phyloP scores from a whole-genome alignment of 2,329 filamentous ascomycete genomes.

The Penicillium sp. region DNA sequence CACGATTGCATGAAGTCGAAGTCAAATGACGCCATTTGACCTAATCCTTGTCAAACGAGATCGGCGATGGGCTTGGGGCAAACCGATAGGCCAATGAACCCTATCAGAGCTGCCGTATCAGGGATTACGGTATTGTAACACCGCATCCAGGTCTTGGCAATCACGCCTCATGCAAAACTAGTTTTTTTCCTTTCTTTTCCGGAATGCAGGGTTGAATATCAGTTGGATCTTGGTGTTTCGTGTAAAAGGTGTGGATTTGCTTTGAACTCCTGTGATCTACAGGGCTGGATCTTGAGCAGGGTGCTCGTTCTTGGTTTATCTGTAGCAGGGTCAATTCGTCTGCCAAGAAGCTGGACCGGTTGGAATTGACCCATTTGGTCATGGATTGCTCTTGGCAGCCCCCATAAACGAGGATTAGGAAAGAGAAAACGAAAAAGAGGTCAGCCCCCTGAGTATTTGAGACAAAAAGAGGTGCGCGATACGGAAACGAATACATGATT shows the following conservation, averaged over 20 bases:
- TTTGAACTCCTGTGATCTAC: constrained; percentile 1
- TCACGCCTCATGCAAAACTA: not conserved
- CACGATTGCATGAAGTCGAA: constrained; percentile 10
- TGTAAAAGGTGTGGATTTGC: not conserved
- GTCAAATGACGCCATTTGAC: constrained; percentile 16
- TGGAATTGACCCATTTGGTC: not conserved
- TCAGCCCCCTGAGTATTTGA: not conserved
- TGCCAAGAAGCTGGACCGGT: not conserved
- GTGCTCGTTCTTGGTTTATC: not conserved
- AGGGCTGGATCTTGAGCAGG: not conserved
- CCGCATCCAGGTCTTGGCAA: not conserved
- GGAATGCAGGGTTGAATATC: not conserved
- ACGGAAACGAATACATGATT: not conserved
- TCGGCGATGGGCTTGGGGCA: not conserved
- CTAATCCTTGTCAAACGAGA: constrained; percentile 1
- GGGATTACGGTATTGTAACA: not conserved
- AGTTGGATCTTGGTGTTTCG: not conserved
- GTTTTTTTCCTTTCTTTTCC: not conserved
- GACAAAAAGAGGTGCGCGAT: not conserved
- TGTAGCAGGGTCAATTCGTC: not conserved
- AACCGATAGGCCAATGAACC: not conserved
- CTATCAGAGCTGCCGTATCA: not conserved
- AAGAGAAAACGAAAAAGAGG: not conserved
- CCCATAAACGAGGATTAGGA: not conserved
- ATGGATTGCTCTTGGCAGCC: not conserved